Evolutionary conservation across 176 grass and related monocot species (phyloP).

Genomic region (Oryza glaberrima): DNA sequence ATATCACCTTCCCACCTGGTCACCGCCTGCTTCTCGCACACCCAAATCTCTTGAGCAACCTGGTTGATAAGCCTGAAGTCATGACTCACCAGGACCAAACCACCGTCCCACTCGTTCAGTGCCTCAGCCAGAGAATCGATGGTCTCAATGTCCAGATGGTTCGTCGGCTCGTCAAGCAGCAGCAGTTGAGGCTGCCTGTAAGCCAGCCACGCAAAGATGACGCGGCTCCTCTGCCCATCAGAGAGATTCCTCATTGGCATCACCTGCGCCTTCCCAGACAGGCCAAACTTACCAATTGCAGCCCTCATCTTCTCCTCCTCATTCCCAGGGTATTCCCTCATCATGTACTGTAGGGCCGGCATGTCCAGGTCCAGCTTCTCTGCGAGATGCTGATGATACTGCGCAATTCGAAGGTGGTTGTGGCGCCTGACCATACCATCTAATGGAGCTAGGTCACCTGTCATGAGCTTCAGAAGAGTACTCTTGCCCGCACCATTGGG

Average conservation of each 20-base stretch:
- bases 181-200: slow-evolving; percentile 82
- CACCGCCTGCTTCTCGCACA: slow-evolving; percentile 87
- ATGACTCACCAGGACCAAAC: slow-evolving; percentile 91
- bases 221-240: slow-evolving; percentile 80
- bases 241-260: slow-evolving; percentile 97
- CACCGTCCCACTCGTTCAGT: slow-evolving; percentile 91
- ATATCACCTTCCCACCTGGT: slow-evolving; percentile 94
- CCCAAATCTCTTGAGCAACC: slow-evolving; percentile 98
- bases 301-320: slow-evolving; percentile 91
- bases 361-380: slow-evolving; percentile 91
- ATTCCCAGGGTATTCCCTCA: slow-evolving; percentile 91
- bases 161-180: slow-evolving; percentile 83
- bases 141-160: slow-evolving; percentile 96
- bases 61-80: slow-evolving; percentile 99
- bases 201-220: slow-evolving; percentile 94
- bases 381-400: slow-evolving; percentile 87
- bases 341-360: slow-evolving; percentile 90
- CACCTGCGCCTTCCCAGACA: slow-evolving; percentile 93
- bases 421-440: slow-evolving; percentile 98
- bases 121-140: slow-evolving; percentile 93
- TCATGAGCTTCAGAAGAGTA: slow-evolving; percentile 94
- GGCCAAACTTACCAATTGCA: slow-evolving; percentile 82
- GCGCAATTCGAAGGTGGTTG: slow-evolving; percentile 92
- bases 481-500: slow-evolving; percentile 95
- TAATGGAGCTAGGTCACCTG: slow-evolving; percentile 67